Evolutionary conservation across 2,329 filamentous ascomycete species (phyloP).

Genomic region (Cytospora piceicola): DNA sequence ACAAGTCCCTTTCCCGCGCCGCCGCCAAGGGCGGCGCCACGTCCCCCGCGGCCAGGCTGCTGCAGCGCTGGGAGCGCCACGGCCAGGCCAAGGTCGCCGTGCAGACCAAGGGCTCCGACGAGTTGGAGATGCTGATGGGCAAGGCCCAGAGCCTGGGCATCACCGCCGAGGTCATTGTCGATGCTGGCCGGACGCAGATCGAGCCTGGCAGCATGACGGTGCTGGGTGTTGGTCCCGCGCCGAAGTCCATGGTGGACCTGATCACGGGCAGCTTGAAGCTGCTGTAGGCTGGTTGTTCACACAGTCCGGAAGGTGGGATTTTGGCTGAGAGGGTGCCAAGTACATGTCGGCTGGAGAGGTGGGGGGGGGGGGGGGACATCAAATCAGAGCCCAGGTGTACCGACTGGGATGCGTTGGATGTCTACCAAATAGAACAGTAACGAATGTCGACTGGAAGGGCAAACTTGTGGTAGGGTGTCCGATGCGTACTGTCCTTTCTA

Average conservation of each 20-base stretch:
- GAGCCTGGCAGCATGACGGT: conserved; percentile 91
- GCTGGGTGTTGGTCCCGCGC: conserved; percentile 79
- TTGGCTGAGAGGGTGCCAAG: not conserved
- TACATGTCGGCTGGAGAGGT: not conserved
- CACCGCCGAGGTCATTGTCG: conserved; percentile 86
- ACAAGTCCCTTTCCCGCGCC: conserved; percentile 73
- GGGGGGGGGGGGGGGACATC: not conserved
- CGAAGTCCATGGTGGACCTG: conserved; percentile 83
- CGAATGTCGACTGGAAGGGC: not conserved
- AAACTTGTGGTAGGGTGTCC: not conserved
- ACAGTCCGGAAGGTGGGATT: not conserved
- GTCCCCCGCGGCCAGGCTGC: conserved; percentile 62
- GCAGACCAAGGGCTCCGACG: conserved; percentile 85
- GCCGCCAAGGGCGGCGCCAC: conserved; percentile 53
- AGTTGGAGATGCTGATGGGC: conserved; percentile 73
- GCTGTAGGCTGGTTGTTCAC: conserved; percentile 52
- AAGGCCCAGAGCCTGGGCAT: conserved; percentile 82
- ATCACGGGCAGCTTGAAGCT: conserved; percentile 86
- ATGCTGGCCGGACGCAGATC: conserved; percentile 97
- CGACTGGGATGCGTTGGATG: not conserved
- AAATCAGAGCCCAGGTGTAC: not conserved
- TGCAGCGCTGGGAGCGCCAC: conserved; percentile 81
- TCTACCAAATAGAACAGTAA: not conserved
- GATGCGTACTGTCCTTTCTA: not conserved
- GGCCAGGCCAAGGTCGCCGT: conserved; percentile 95